Percentiles rank a stretch among this genome's conserved stretches.
phyloP scores from a whole-genome alignment of 768 basidiomycete species.

The Lentinula sp. region DNA sequence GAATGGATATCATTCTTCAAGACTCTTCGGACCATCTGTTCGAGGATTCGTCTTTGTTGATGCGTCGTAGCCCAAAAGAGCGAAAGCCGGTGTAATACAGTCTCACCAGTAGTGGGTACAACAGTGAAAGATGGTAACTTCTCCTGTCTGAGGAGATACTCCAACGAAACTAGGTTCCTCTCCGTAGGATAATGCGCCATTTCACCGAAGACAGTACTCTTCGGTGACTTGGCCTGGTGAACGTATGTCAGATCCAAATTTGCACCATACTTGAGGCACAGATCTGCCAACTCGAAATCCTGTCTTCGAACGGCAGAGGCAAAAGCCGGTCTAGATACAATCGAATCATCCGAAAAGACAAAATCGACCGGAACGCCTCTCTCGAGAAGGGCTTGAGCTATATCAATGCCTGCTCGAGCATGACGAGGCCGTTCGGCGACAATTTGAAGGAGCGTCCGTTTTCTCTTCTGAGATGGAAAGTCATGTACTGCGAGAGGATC shows the following conservation, averaged over 20 bases:
- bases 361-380: conserved; percentile 8
- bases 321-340: not conserved
- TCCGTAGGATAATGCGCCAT: conserved; percentile 5
- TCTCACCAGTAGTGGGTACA: not conserved
- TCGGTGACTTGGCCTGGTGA: not conserved
- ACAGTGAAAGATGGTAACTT: conserved; percentile 1
- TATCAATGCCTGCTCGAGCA: not conserved
- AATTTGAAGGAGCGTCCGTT: not conserved
- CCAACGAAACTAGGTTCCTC: conserved; percentile 2
- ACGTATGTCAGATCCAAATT: conserved; percentile 6
- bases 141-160: not conserved
- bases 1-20: not conserved
- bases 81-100: conserved; percentile 2
- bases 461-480: not conserved
- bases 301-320: conserved; percentile 7
- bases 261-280: conserved; percentile 1
- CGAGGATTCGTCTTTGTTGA: not conserved
- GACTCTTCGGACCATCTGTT: not conserved
- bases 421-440: not conserved
- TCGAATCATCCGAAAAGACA: not conserved
- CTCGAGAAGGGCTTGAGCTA: not conserved
- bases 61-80: conserved; percentile 1
- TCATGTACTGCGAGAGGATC: not conserved
- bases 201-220: conserved; percentile 6
- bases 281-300: conserved; percentile 8